Evolutionary conservation across 495 filamentous ascomycete species (phyloP), one percentile per base, ranked within the genome.

Genomic region (Thermothielavioides terrestris): DNA sequence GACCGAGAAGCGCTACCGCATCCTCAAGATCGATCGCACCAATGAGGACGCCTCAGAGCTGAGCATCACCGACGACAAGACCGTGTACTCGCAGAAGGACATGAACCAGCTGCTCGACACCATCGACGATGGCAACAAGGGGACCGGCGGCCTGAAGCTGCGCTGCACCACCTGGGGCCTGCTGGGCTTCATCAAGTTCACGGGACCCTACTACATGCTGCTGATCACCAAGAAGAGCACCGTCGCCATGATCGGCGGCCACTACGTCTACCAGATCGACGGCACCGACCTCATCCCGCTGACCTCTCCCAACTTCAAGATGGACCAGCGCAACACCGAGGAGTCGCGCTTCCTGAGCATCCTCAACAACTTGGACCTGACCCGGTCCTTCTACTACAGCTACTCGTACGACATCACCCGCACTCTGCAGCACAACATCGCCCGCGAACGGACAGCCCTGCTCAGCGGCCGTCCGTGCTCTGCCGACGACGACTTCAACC

Each of bases 401-500:
- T 95, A 97, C 65, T 92, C 89, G 3, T 98, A 98, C 67, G 87
- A 97, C 59, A 86, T 97, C 60, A 98, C 92, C 20, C 81, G 82
- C 42, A 94, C 88, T 1, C 74, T 98, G 47, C 92, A 98, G 63
- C 79, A 91, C 58, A 98, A 97, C 64, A 89, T 97, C 55, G 84
- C 82, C 44, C 78, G 82, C 34, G 88, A 95, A 67, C 77, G 92
- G 40, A 73, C 79, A 30, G 77, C 78, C 15, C 63, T 94, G 40
- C 62, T 76, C 23, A 71, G 81, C 54, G 89, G 84, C n/a, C 63
- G 71, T 12, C 68, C 76, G 1, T 76, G 76, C 40, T 68, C 75
- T 3, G 70, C 73, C 23, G 72, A 76, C 8, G 75, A 79, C 22
- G 83, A 94, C 57, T 82, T 84, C 62, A 94, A 96, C 54, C 79